phyloP scores from a whole-genome alignment of 1,284 basidiomycete species.

The Boletellus sp. region DNA sequence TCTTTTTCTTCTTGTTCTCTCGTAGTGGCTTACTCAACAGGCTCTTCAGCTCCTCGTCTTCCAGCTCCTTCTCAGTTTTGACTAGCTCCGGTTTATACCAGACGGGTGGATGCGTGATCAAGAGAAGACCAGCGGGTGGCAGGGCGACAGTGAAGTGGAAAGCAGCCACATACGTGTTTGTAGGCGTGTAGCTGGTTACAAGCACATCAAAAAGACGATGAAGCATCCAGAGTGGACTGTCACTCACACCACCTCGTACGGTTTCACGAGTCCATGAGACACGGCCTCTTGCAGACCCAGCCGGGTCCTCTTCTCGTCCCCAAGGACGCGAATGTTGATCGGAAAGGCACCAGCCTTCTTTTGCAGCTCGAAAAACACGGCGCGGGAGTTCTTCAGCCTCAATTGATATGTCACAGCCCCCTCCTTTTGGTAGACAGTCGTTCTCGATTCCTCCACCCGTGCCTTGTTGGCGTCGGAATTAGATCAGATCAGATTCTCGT shows the following conservation, averaged over 20 bases:
- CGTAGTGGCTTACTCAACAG: slow-evolving; percentile 78
- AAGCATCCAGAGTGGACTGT: neutral
- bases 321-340: slow-evolving; percentile 91
- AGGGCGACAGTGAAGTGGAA: slow-evolving; percentile 96
- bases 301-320: slow-evolving; percentile 92
- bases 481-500: slow-evolving; percentile 4
- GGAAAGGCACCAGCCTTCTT: slow-evolving; percentile 98
- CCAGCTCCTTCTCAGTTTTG: slow-evolving; percentile 84
- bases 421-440: slow-evolving; percentile 92
- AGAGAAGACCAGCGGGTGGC: slow-evolving; percentile 77
- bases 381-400: slow-evolving; percentile 96
- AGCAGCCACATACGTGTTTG: slow-evolving; percentile 80
- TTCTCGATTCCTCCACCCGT: slow-evolving; percentile 83
- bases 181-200: slow-evolving; percentile 67
- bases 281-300: slow-evolving; percentile 97
- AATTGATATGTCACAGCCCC: slow-evolving; percentile 88
- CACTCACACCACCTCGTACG: slow-evolving; percentile 84
- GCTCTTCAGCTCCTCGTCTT: slow-evolving; percentile 82
- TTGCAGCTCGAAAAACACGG: slow-evolving; percentile 94
- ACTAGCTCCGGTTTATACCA: slow-evolving; percentile 94
- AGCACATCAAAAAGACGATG: slow-evolving; percentile 5
- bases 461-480: slow-evolving; percentile 48
- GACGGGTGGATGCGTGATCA: slow-evolving; percentile 82
- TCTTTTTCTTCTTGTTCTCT: slow-evolving; percentile 90
- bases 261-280: slow-evolving; percentile 86